Conservation (phyloP, 805 yeast genomes). For the Yarrowia sp. region DNA sequence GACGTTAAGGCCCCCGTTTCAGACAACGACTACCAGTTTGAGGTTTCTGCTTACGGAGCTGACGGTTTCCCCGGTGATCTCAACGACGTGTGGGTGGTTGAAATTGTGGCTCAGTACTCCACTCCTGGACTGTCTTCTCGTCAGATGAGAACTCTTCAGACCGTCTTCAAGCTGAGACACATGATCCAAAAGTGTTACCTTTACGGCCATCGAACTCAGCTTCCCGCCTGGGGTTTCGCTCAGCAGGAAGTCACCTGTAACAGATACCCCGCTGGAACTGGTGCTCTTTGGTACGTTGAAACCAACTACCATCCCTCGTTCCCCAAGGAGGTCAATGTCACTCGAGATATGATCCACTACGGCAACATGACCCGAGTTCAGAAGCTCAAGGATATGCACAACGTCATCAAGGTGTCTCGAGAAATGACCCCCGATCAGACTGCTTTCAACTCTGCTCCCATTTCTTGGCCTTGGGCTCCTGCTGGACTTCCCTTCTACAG, state of each 20-base stretch:
- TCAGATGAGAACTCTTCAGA: conserved; percentile 46
- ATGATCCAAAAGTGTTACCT: conserved; percentile 58
- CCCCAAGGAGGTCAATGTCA: conserved; percentile 14
- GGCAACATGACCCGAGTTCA: conserved; percentile 21
- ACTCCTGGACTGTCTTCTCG: conserved; percentile 38
- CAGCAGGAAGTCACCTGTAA: conserved; percentile 79
- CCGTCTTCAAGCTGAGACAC: conserved; percentile 58
- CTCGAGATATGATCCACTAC: conserved; percentile 28
- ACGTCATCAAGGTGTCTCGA: conserved; percentile 29
- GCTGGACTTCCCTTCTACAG: conserved; percentile 25
- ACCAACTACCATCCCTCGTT: conserved; percentile 51
- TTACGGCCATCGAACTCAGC: conserved; percentile 55
- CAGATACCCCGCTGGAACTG: conserved; percentile 54
- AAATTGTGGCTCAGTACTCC: conserved; percentile 41
- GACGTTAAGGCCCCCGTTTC: conserved; percentile 31
- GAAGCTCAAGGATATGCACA: conserved; percentile 28
- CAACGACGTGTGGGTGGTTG: conserved; percentile 58
- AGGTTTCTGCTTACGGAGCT: conserved; percentile 50
- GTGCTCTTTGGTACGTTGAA: conserved; percentile 65
- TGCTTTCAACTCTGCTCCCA: conserved; percentile 6
- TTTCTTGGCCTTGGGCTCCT: conserved; percentile 27
- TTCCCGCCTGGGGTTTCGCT: conserved; percentile 66
- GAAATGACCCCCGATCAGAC: background rate
- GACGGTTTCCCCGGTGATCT: conserved; percentile 51
- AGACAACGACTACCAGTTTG: conserved; percentile 33